Conservation (phyloP, 2,329 filamentous ascomycete genomes). For the Dactylellina leptospora region DNA sequence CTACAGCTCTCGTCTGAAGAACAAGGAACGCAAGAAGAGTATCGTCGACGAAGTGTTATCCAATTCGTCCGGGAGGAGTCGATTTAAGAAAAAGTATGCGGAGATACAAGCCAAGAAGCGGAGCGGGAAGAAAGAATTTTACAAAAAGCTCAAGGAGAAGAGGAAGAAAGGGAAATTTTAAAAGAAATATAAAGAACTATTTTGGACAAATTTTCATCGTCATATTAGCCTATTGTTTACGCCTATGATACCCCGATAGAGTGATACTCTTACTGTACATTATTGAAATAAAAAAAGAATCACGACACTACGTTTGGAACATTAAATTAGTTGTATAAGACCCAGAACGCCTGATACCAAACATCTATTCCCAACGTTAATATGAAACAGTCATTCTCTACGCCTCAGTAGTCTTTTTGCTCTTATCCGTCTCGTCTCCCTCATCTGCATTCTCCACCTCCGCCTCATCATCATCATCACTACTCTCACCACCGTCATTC, state of each 20-base stretch:
- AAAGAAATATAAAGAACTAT: background rate
- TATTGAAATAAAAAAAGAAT: constrained; percentile 6
- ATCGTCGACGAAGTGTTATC: constrained; percentile 85
- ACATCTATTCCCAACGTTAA: too few relatives aligned
- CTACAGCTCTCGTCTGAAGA: constrained; percentile 79
- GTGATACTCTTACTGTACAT: constrained; percentile 37
- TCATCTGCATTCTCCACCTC: constrained; percentile 4
- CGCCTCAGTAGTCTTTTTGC: background rate
- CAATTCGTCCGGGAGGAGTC: constrained; percentile 70
- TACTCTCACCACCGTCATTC: constrained; percentile 64
- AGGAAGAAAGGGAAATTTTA: constrained; percentile 59
- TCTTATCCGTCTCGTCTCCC: background rate
- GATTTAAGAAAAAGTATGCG: constrained; percentile 86
- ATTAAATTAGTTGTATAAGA: too few relatives aligned
- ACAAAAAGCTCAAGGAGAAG: constrained; percentile 78
- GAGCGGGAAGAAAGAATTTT: constrained; percentile 88
- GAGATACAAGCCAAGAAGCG: constrained; percentile 83
- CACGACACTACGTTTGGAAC: background rate
- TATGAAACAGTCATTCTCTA: too few relatives aligned
- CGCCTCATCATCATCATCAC: constrained; percentile 6
- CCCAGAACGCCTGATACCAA: too few relatives aligned
- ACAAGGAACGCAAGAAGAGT: constrained; percentile 86
- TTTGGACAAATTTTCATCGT: constrained; percentile 1
- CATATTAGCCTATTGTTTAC: constrained; percentile 33
- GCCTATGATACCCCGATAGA: constrained; percentile 51